phyloP scores from a whole-genome alignment of 2,329 filamentous ascomycete species.

The Pezicula radicicola region DNA sequence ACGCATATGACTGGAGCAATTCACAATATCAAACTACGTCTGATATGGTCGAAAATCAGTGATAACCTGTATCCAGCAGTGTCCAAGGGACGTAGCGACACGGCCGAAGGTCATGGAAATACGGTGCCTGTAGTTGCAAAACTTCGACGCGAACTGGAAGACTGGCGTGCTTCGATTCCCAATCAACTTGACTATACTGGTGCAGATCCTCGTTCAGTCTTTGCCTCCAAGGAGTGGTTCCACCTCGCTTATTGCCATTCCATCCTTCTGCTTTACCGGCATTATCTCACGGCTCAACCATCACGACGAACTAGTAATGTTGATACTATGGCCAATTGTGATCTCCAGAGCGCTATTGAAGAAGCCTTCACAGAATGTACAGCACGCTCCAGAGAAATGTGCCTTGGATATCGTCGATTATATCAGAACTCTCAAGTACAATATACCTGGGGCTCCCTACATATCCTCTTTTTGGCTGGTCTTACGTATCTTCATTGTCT shows the following conservation, averaged over 20 bases:
- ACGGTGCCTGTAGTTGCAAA: neutral
- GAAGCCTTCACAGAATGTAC: neutral
- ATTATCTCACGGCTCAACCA: neutral
- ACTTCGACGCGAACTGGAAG: too few relatives aligned
- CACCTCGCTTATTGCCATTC: constrained; percentile 35
- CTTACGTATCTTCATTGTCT: constrained; percentile 30
- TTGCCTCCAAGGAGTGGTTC: constrained; percentile 36
- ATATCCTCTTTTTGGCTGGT: constrained; percentile 21
- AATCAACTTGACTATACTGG: neutral
- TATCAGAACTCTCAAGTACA: constrained; percentile 11
- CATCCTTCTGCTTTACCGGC: constrained; percentile 35
- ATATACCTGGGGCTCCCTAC: constrained; percentile 19
- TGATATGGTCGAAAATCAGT: constrained; percentile 16
- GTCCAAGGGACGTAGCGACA: constrained; percentile 25
- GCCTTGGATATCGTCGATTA: constrained; percentile 7
- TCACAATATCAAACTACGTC: constrained; percentile 14
- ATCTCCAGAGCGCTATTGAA: neutral
- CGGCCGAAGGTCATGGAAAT: neutral
- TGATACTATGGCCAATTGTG: neutral
- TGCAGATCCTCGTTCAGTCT: constrained; percentile 22
- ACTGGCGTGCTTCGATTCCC: neutral
- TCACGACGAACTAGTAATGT: neutral
- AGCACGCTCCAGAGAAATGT: neutral
- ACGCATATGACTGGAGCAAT: constrained; percentile 17
- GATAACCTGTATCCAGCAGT: constrained; percentile 34